Evolutionary conservation across 1,139 yeast genomes (phyloP), one percentile per base, ranked within the genome.

Genomic region (Taphrina pruni): DNA sequence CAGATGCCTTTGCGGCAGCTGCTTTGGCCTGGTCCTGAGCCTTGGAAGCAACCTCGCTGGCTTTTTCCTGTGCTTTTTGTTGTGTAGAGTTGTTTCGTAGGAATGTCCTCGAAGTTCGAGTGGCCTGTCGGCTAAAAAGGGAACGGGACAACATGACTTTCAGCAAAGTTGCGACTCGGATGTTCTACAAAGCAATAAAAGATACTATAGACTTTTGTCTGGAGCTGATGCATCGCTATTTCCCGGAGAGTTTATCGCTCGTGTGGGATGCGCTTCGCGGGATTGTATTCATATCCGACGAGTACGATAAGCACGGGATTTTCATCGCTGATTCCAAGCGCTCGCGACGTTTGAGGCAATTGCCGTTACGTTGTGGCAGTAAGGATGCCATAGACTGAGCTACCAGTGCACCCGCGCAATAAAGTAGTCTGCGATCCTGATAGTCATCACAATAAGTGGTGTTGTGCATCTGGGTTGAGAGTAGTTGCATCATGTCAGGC

Each of bases 401-500:
- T 39, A 11, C 7, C 7, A 8, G 41, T 8, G 41, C 14, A 39
- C 6, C 14, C 7, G 14, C 14, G 14, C 11, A 39, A 9, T 39
- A 39, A 39, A 39, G 43, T 9, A 39, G 43, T 9, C 14, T 14
- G 43, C 14, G 14, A 11, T 1, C 14, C 14, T 39, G 43, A 39
- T 6, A 39, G 14, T 39, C 7, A 6, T 3, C 6, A 26, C 4
- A 2, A 26, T 2, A 26, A 26, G 32, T 26, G 32, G 32, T 26
- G 32, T 4, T 26, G 32, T 26, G 32, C 4, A 46, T 2, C 8
- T 6, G 51, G 8, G 11, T 8, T 46, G 51, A n/a, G 36, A 11
- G 36, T 21, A 17, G 17, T 21, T 35, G n/a, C 7, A n/a, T 17
- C 60, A 58, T 65, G 65, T 60, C 57, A 8, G 87, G 96, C 71